Percentiles rank a stretch among this genome's conserved stretches.
phyloP scores from a whole-genome alignment of 140 eudicot species.

The Flaveria floridana region DNA sequence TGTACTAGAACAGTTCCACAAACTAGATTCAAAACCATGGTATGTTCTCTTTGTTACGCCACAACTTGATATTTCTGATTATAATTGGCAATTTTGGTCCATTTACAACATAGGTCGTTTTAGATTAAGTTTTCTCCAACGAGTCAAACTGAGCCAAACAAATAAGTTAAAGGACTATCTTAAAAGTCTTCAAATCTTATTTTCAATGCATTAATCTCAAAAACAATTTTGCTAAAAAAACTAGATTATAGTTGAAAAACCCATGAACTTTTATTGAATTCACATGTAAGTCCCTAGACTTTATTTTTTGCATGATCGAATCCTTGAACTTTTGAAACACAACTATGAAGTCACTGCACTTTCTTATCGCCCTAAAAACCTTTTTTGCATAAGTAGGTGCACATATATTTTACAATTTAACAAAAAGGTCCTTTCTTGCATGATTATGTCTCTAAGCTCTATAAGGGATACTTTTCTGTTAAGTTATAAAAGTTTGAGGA shows the following conservation, averaged over 20 bases:
- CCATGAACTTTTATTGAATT: not conserved
- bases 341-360: too few species aligned
- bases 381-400: not conserved
- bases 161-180: too few species aligned
- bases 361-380: too few species aligned
- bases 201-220: too few species aligned
- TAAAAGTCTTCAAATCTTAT: too few species aligned
- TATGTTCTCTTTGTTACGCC: conserved; percentile 31
- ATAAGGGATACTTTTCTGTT: not conserved
- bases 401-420: too few species aligned
- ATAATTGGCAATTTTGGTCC: not conserved
- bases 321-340: too few species aligned
- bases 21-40: conserved; percentile 57
- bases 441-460: not conserved
- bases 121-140: not conserved
- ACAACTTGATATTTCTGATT: not conserved
- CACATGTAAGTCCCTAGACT: not conserved
- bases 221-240: too few species aligned
- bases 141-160: too few species aligned
- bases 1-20: conserved; percentile 57
- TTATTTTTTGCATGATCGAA: too few species aligned
- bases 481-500: not conserved
- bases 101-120: not conserved
- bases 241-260: not conserved
- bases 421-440: not conserved